Base-by-base conservation (phyloP, 495 filamentous ascomycete genomes). In the Penicillium soppii region DNA sequence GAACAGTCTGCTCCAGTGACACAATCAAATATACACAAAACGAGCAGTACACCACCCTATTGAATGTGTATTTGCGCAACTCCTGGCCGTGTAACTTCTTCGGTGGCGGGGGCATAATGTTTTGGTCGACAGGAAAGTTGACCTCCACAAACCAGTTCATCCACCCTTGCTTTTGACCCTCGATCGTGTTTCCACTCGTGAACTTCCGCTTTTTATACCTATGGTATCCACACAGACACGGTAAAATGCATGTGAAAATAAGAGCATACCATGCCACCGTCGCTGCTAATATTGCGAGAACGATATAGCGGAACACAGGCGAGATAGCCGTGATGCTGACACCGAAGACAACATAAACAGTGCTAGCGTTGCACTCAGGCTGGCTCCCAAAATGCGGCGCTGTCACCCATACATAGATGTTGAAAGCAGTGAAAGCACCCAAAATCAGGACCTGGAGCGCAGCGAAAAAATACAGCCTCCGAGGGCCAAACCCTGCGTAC, bases 1-100 rank as follows among this genome's bases (percentile, higher is more conserved):
- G 23, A 20, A 59, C 55, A 15, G 52, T 55, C 56, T 59, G 52
- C n/a, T 59, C 56, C 42, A 59, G 37, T n/a, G 56, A 59, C 7
- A 54, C 55, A 19, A 58, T 58, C 46, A 58, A 22, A 12, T 58
- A 58, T 17, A 58, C 47, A 15, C 55, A 58, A 23, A 58, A 37
- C 7, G 50, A 32, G 21, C 44, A 46, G 35, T 58, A 58, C 10
- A 45, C 55, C 12, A 39, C 45, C 42, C 43, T 54, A 20, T 54
- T 58, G 20, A 54, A 12, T 2, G 51, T 50, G 20, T 41, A 58
- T 19, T 42, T 41, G 19, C 45, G 46, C 46, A 58, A 38, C 7
- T 41, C 41, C 19, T 54, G 40, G 0, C 55, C 50, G 7, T 42
- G 33, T 17, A 58, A 20, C 16, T 23, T 30, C 35, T 49, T n/a